These are phyloP conservation scores for Casuarina glauca DNA, from an alignment of 306 rosid species.

Conservation along the genomic window DNA sequence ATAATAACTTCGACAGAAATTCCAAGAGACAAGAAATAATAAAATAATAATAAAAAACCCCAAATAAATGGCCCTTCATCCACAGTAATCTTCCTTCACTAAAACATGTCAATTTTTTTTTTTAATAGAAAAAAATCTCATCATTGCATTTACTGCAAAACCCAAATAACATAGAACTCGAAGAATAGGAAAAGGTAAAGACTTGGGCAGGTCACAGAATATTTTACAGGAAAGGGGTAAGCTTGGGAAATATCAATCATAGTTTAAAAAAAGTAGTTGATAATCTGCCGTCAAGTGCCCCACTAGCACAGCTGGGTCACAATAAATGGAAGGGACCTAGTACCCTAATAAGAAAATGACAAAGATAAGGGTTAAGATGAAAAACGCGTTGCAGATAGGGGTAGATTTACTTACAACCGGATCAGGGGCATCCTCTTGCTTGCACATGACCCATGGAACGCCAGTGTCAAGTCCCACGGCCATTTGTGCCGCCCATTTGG, in stretches of 20 bases:
- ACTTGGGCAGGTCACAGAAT: conserved; percentile 11
- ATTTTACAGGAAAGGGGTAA: conserved; percentile 21
- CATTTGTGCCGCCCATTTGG: conserved; percentile 92
- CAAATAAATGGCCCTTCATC: no score
- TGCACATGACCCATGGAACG: conserved; percentile 99
- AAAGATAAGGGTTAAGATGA: neutral
- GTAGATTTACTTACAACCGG: conserved; percentile 59
- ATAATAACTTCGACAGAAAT: neutral
- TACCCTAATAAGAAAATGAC: conserved; percentile 20
- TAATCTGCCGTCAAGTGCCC: conserved; percentile 32
- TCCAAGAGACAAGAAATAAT: neutral
- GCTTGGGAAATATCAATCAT: neutral
- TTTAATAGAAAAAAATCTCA: neutral
- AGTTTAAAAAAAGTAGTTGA: neutral
- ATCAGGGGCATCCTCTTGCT: conserved; percentile 97
- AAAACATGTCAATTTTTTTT: neutral
- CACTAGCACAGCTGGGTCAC: conserved; percentile 39
- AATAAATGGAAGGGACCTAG: conserved; percentile 23
- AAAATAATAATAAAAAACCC: no score
- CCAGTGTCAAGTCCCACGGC: conserved; percentile 85
- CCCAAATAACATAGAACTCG: conserved; percentile 12
- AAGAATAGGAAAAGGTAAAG: conserved; percentile 6
- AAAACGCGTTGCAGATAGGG: neutral
- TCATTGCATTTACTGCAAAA: conserved; percentile 5
- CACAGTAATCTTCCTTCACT: neutral